Base-by-base conservation (phyloP, 805 yeast genomes). In the Hanseniaspora occidentalis region DNA sequence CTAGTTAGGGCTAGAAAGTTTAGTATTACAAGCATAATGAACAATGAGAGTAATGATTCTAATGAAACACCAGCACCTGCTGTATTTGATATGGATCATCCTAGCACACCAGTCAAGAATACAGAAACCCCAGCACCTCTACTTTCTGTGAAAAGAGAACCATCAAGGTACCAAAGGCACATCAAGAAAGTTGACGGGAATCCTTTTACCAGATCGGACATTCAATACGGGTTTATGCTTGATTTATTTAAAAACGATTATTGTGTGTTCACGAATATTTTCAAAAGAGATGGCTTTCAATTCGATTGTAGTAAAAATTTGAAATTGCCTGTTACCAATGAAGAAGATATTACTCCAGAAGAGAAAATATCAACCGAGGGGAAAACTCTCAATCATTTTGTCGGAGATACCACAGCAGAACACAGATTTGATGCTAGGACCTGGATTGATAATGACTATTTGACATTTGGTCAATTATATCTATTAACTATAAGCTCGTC, bases 121-220 rank as follows among this genome's bases (percentile, higher is more conserved):
- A n/a, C n/a, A n/a, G n/a, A n/a, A n/a, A n/a, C n/a, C n/a, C n/a
- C n/a, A n/a, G n/a, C n/a, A n/a, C n/a, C n/a, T n/a, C n/a, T n/a
- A n/a, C 8, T 8, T 8, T 25, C 18, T 4, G 16, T 10, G 6
- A 33, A 33, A 8, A 33, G 13, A 17, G 36, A 33, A 11, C 36
- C 36, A 18, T 33, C 36, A 11, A 33, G 23, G 23, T 33, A 33
- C 23, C 36, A 33, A 21, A 65, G 83, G 35, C 86, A 79, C 57
- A 58, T 89, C 50, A 89, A 89, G 60, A 89, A 88, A 54, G 69
- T 76, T 16, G 97, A 89, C 53, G 96, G 97, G 5, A 94, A 83
- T 51, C 94, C 95, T 17, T 76, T 88, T 43, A 83, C 92, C 81
- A 69, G 97, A 37, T 70, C 64, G 41, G 97, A 89, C 51, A 79